Evolutionary conservation across 106 monocot species (phyloP), one percentile per base, ranked within the genome.

Genomic region (Allium cepa): DNA sequence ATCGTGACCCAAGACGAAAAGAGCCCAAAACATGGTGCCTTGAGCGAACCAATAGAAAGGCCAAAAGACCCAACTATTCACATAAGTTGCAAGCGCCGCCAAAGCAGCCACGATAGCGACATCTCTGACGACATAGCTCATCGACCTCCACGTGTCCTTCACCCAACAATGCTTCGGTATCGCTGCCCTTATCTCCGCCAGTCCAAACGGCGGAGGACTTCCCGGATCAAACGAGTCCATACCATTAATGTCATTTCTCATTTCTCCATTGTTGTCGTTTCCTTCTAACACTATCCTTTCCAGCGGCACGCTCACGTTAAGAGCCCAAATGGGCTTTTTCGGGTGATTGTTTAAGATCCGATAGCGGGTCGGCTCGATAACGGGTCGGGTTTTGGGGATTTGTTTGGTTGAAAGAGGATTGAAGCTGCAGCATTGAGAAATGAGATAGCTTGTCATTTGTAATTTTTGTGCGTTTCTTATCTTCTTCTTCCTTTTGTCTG

Each of bases 11-110:
- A 95, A 85, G 18, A 91, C 91, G 70, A 95, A 95, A 17, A 95
- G 81, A 22, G 95, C 95, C 91, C 95, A 95, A 68, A 91, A 95
- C 88, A 95, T 91, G 74, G 95, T 95, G 11, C 95, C 95, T 80
- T 95, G 95, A 3, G 88, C 85, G 9, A 74, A 70, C 95, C 95
- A 96, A 50, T 96, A 96, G 59, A 96, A 78, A 17, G 95, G 91
- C 95, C 88, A 96, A 15, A 84, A 73, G 7, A 77, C 7, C 95
- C 95, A 96, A 63, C 68, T 88, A 64, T 96, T 84, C 62, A 88
- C 22, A 52, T 73, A 76, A 8, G 81, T 79, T 2, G 86, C 91
- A 13, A 82, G 82, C 8, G 76, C 82, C 27, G 95, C 88, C 26
- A 96, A 71, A 11, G 77, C 88, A 4, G 79, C 56, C n/a, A 92